Conservation (phyloP, 1,139 yeast species). For the Pichia sp. region DNA sequence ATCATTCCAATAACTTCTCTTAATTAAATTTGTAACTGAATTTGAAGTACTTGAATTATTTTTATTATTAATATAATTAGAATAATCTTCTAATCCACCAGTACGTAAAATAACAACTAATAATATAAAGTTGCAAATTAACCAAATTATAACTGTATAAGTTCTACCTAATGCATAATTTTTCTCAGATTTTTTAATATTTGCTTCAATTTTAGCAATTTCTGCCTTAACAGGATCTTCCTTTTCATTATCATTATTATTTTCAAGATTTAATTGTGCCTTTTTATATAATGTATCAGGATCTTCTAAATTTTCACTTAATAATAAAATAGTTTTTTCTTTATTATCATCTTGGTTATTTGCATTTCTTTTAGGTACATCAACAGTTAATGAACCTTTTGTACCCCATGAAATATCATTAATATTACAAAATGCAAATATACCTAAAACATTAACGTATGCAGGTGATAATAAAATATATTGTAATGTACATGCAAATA, state of each 20-base stretch:
- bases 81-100: constrained; percentile 29
- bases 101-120: constrained; percentile 62
- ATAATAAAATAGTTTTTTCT: constrained; percentile 18
- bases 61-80: constrained; percentile 34
- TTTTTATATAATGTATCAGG: constrained; percentile 25
- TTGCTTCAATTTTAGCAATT: constrained; percentile 19
- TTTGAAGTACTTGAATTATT: constrained; percentile 48
- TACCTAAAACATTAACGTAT: constrained; percentile 69
- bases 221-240: constrained; percentile 18
- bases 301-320: constrained; percentile 28
- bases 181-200: constrained; percentile 35
- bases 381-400: constrained; percentile 49
- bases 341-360: constrained; percentile 6
- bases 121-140: constrained; percentile 67
- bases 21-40: constrained; percentile 38
- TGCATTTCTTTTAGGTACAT: constrained; percentile 20
- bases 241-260: constrained; percentile 6
- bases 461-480: constrained; percentile 68
- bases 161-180: constrained; percentile 75
- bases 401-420: constrained; percentile 90
- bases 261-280: constrained; percentile 16
- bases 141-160: constrained; percentile 83
- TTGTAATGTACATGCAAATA: constrained; percentile 65
- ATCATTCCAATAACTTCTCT: constrained; percentile 37
- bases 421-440: constrained; percentile 77